Base-by-base conservation (phyloP, 768 basidiomycete species). In the Kwoniella mangroviensis region DNA sequence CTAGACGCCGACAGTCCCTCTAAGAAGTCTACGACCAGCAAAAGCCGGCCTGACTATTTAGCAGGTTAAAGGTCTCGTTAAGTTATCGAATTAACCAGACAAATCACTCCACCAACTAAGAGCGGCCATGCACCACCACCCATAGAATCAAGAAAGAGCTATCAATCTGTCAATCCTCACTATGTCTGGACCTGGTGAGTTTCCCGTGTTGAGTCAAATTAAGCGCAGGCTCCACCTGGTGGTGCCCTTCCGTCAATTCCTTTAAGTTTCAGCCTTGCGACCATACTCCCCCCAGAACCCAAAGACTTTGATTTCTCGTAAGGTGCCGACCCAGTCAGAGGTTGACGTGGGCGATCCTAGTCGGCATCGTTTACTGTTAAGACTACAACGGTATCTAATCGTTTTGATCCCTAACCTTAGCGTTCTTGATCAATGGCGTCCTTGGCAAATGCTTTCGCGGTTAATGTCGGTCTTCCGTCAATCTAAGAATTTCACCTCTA, bases 61-160 rank as follows among this genome's bases (percentile, higher is more conserved):
- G 91, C 90, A 91, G 89, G 89, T 89, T 89, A n/a, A 90, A 90
- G 89, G 91, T 92, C 90, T 92, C 90, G 88, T 91, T 92, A n/a
- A 88, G 88, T 91, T 91, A 91, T 92, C 90, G 90, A 91, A 91
- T 92, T 91, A 92, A 91, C 90, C 91, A 92, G 91, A 92, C 91
- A 92, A 92, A 91, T 92, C 91, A 91, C 90, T 92, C 90, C 84
- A 88, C 74, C 87, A 90, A 90, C 89, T 90, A 90, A 90, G 89
- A 90, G 90, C 87, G 88, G 89, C 90, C 89, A 90, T 90, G 89
- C 89, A 90, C 89, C 89, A 90, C 89, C 89, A 90, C 89, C 89
- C 89, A 90, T 88, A 87, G 87, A 89, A 89, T 89, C 88, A 88
- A 87, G 88, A 89, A 90, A 90, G 89, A 90, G 89, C 88, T 89